A percentile compares a stretch with the other conserved stretches of the same genome.
phyloP scores from a whole-genome alignment of 495 filamentous ascomycete species.

The Tetracladium setigerum region DNA sequence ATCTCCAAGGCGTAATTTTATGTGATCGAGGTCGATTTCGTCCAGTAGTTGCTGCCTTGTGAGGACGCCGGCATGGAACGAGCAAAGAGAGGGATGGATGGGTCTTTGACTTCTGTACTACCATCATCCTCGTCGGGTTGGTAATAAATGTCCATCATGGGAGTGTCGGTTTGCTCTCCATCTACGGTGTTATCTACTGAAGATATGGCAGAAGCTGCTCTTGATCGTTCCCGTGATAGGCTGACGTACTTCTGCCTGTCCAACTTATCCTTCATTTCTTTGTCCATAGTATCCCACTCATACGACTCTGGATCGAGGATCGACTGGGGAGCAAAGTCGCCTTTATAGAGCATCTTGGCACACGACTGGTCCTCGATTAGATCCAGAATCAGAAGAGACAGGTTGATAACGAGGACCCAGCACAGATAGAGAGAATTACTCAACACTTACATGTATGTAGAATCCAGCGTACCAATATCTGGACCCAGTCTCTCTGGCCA shows the following conservation, averaged over 20 bases:
- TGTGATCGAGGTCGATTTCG: constrained; percentile 51
- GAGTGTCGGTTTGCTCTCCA: not conserved
- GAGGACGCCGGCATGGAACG: constrained; percentile 71
- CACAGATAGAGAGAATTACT: not conserved
- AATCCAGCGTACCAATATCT: constrained; percentile 45
- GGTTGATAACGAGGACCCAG: constrained; percentile 37
- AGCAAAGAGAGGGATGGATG: constrained; percentile 50
- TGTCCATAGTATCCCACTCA: constrained; percentile 68
- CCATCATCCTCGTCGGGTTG: constrained; percentile 18
- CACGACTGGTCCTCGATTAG: constrained; percentile 28
- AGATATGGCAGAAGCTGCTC: not conserved
- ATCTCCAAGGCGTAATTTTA: constrained; percentile 28
- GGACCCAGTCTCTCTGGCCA: constrained; percentile 71
- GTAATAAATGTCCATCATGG: not conserved
- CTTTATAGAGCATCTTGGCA: constrained; percentile 86
- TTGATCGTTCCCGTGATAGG: constrained; percentile 43
- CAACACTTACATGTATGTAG: constrained; percentile 33
- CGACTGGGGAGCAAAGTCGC: constrained; percentile 73
- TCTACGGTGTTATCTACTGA: constrained; percentile 9
- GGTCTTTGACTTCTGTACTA: constrained; percentile 20
- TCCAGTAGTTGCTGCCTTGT: constrained; percentile 52
- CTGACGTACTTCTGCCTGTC: constrained; percentile 61
- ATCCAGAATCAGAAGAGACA: constrained; percentile 54
- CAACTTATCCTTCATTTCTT: constrained; percentile 54
- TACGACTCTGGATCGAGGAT: constrained; percentile 73